Base-by-base conservation (phyloP, 345 rosid species). In the Chamaenerion angustifolium region DNA sequence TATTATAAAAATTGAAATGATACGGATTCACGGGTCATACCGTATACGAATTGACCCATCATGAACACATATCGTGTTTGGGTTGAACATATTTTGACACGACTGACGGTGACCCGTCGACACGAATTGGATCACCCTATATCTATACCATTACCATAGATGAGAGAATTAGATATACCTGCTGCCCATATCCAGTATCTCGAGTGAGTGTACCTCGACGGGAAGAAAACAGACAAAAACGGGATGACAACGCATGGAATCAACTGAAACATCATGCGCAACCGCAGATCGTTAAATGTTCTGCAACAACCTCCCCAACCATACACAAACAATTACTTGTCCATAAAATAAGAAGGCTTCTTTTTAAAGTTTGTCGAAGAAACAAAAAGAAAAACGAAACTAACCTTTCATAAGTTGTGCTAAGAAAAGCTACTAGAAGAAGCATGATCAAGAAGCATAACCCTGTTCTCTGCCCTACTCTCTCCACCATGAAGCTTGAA, bases 221-320 rank as follows among this genome's bases (percentile, higher is more conserved):
- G 89, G 62, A 70, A 78, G 53, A 83, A 62, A 56, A 73, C 56
- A 11, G 81, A 19, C 80, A 81, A 57, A 64, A 66, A 52, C 11
- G 96, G 94, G 56, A 87, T 78, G 13, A 54, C 85, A 55, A 77
- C 14, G 65, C 80, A 78, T 10, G 89, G 87, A 64, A 83, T 75
- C 78, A 81, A 63, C 78, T 81, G 89, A 85, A 79, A 83, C 77
- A 75, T 73, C 79, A 83, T 69, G 82, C 94, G 82, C 67, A 83
- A 72, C 64, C 83, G 81, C 69, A 87, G 82, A 75, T 87, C 96
- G 63, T 81, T 79, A 79, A 84, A 88, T 66, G 74, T 70, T 84
- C 95, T 82, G 95, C 88, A 83, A 80, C 69, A 78, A 81, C 69
- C 83, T 74, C 67, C 27, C n/a, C n/a, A n/a, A n/a, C n/a, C n/a